Base-by-base conservation (phyloP, 208 protist species). In the Phytomonas sp. region DNA sequence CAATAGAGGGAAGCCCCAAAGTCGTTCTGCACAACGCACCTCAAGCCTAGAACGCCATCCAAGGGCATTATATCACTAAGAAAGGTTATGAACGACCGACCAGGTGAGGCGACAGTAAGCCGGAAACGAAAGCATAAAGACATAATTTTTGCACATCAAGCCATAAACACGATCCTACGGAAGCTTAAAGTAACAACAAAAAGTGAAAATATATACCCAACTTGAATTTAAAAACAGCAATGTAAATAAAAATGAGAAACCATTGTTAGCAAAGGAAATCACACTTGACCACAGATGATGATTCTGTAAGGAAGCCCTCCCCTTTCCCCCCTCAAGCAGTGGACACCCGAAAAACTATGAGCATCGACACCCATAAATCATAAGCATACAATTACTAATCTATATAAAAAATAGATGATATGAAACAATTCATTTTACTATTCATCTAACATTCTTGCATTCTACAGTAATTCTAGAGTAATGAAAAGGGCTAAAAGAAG, bases 371-470 rank as follows among this genome's bases (percentile, higher is more conserved):
- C 2, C 40, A 46, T 46, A 46, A 46, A 46, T 46, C 40, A 46
- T 20, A 46, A 46, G 40, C 40, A 20, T 20, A 46, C 11, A 8
- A 46, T 46, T 46, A 46, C 40, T 46, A 15, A 46, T 46, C 40
- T 46, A 53, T 36, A 28, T n/a, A 56, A 70, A 61, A 70, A 2
- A 70, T 26, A 32, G 7, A 70, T 28, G 9, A 56, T 59, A 70
- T 33, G 32, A 26, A 71, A 34, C n/a, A 64, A 46, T 26, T 64
- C 62, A 30, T 71, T 64, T 64, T 4, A 32, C 6, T 71, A 43
- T 62, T 71, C 51, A 30, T 71, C 46, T 64, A 59, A 37, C 28
- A 33, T 66, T 63, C 66, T 8, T 53, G 32, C 65, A 46, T 46
- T 46, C 40, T 46, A 46, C 40, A 46, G 40, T 3, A 46, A 46